Conservation (phyloP, 163 green algal genomes). For the Coccomyxa subellipsoidea region DNA sequence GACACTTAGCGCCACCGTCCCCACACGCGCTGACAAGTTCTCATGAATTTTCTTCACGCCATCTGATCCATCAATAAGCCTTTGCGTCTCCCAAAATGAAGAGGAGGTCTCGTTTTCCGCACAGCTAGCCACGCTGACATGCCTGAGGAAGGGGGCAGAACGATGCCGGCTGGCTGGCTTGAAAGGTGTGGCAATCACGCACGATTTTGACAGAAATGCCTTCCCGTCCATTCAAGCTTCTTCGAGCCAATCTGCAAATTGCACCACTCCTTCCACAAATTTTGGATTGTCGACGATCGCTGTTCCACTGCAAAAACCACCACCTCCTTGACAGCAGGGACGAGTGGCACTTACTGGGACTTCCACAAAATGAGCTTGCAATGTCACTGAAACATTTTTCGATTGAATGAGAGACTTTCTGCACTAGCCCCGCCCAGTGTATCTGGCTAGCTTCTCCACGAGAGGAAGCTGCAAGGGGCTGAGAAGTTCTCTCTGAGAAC, state of each 20-base stretch:
- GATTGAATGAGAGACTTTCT: neutral
- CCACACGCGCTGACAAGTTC: neutral
- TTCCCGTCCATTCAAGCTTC: neutral
- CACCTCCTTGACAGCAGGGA: no score
- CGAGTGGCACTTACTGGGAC: no score
- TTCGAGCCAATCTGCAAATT: no score
- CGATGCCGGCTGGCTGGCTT: neutral
- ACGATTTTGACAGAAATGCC: neutral
- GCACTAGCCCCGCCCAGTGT: neutral
- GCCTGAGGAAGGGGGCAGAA: neutral
- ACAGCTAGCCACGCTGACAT: neutral
- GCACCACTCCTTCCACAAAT: no score
- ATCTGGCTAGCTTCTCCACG: neutral
- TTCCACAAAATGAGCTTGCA: no score
- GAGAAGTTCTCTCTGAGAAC: no score
- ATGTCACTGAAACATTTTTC: neutral
- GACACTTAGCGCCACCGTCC: neutral
- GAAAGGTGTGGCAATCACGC: neutral
- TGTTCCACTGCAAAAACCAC: no score
- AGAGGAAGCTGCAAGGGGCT: neutral
- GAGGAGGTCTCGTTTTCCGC: neutral
- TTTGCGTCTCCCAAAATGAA: no score
- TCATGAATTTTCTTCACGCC: neutral
- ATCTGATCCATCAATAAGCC: no score
- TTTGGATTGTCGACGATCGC: no score